Evolutionary conservation across 495 filamentous ascomycete genomes (phyloP).

Genomic region (Hyaloscypha variabilis): DNA sequence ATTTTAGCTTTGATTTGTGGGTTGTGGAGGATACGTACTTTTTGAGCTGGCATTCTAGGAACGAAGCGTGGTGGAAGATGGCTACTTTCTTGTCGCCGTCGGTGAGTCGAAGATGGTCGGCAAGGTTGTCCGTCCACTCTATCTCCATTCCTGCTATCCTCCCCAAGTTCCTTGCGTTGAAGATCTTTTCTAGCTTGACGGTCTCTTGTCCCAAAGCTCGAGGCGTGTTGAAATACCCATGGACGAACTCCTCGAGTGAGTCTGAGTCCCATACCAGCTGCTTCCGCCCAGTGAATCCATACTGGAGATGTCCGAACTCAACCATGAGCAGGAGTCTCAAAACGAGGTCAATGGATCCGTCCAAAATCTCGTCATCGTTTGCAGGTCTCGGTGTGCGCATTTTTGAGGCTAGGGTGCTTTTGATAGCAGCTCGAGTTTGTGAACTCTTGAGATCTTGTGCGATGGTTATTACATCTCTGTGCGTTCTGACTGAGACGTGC

Average conservation of each 20-base stretch:
- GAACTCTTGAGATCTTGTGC: background rate
- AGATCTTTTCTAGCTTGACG: slow-evolving; percentile 30
- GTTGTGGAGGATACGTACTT: no score
- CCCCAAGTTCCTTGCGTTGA: slow-evolving; percentile 33
- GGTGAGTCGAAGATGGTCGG: slow-evolving; percentile 43
- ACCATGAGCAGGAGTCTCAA: slow-evolving; percentile 29
- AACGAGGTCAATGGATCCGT: slow-evolving; percentile 25
- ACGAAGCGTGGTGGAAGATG: slow-evolving; percentile 13
- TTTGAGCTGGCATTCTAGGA: slow-evolving; percentile 6
- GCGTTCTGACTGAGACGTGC: background rate
- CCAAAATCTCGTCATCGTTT: background rate
- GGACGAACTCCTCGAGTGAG: slow-evolving; percentile 8
- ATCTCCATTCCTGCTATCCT: slow-evolving; percentile 42
- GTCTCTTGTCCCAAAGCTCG: slow-evolving; percentile 2
- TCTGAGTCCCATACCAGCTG: slow-evolving; percentile 14
- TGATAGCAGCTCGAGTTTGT: slow-evolving; percentile 1
- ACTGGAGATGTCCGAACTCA: slow-evolving; percentile 19
- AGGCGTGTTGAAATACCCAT: slow-evolving; percentile 17
- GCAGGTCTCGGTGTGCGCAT: background rate
- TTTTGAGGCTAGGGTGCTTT: slow-evolving; percentile 2
- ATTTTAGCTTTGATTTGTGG: background rate
- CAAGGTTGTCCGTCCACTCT: slow-evolving; percentile 43
- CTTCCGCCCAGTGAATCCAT: slow-evolving; percentile 6
- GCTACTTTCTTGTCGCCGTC: slow-evolving; percentile 35
- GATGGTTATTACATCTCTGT: slow-evolving; percentile 20